Evolutionary conservation across 2,329 filamentous ascomycete genomes (phyloP), one percentile per base, ranked within the genome.

Genomic region (Metarhizium humberi): DNA sequence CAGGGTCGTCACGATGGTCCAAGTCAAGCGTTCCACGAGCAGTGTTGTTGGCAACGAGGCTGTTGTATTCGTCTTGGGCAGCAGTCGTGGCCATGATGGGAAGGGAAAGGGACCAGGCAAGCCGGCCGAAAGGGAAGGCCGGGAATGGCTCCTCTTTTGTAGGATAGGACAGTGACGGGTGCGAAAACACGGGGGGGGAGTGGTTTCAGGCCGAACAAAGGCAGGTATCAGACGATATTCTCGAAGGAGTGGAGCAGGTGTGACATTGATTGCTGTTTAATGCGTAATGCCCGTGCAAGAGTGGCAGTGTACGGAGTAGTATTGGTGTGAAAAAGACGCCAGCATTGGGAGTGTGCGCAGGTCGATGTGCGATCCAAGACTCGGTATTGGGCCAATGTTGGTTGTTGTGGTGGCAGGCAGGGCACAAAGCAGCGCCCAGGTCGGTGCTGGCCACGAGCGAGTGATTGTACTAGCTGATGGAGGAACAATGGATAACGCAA

Each of bases 31-130:
- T 66, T 66, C 70, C 67, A 67, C 67, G 63, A 66, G 69, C 58
- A 42, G 72, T 76, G 62, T 82, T 83, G 62, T 80, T 82, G 60
- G 77, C 75, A 59, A 88, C 71, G 56, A 87, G 77, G 60, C 74
- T 70, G 68, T 85, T 79, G 69, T 85, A 86, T 71, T 88, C 83
- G 74, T 86, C 81, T 69, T 86, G 81, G 52, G 83, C 83, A 56
- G 80, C 74, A 54, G 82, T 83, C 52, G 78, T 83, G 53, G 78
- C 73, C 80, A 83, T 83, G 67, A 54, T 76, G 74, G 62, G 56
- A 56, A 38, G 45, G 51, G 56, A 51, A 55, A 53, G 45, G 18
- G n/a, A 30, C 34, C 42, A 47, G 32, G 32, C 25, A 32, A 46
- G 32, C 43, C 30, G 32, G 30, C 6, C 43, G 13, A 30, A n/a